Evolutionary conservation across 2,329 filamentous ascomycete genomes (phyloP).

Genomic region (Orbilia blumenaviensis): DNA sequence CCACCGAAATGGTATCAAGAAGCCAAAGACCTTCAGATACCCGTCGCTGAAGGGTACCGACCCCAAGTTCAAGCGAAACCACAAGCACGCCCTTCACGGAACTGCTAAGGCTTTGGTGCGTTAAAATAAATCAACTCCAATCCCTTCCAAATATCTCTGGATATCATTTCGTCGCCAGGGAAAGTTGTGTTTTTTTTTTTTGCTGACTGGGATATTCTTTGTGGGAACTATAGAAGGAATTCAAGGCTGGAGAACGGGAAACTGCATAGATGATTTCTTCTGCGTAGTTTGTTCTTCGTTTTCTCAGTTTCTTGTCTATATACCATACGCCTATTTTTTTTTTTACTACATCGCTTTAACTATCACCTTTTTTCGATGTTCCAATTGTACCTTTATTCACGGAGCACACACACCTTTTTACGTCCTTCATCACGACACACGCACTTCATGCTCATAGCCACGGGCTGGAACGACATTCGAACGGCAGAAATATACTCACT

Average conservation of each 20-base stretch:
- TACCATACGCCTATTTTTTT: slow-evolving; percentile 40
- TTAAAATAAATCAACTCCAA: not conserved
- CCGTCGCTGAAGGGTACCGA: slow-evolving; percentile 98
- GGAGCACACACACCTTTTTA: slow-evolving; percentile 23
- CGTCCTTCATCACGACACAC: slow-evolving; percentile 18
- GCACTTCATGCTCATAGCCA: not conserved
- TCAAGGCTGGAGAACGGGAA: slow-evolving; percentile 94
- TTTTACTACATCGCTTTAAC: slow-evolving; percentile 25
- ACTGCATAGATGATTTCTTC: slow-evolving; percentile 69
- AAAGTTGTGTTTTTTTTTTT: not conserved
- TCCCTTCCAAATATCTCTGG: not conserved
- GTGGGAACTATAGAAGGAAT: slow-evolving; percentile 81
- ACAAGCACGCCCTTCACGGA: slow-evolving; percentile 97
- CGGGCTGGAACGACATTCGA: slow-evolving; percentile 1
- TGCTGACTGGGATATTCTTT: slow-evolving; percentile 59
- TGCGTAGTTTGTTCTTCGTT: slow-evolving; percentile 27
- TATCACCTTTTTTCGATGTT: slow-evolving; percentile 15
- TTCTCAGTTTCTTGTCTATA: slow-evolving; percentile 39
- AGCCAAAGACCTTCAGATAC: slow-evolving; percentile 99
- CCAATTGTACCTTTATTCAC: slow-evolving; percentile 48
- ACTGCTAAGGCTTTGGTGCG: slow-evolving; percentile 97
- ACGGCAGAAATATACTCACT: not conserved
- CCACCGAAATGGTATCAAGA: slow-evolving; percentile 99
- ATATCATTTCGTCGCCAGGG: not conserved
- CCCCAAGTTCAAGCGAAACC: slow-evolving; percentile 99